Base-by-base conservation (phyloP, 2,329 filamentous ascomycete genomes). In the Penicillium sp. region DNA sequence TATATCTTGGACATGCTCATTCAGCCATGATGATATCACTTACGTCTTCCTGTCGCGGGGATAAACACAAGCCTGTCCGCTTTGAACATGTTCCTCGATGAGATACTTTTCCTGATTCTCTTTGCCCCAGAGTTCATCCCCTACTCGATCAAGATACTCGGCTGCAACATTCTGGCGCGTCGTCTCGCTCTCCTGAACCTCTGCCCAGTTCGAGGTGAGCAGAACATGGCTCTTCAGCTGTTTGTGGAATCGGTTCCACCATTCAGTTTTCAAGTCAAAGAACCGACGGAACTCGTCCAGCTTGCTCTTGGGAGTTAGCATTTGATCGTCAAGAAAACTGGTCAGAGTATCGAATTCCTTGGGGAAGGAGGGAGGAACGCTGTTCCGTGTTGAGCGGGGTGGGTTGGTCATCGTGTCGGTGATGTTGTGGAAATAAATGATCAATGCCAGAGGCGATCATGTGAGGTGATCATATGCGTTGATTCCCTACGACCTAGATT, bases 121-220 rank as follows among this genome's bases (percentile, higher is more conserved):
- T 13, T 51, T 36, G 9, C 59, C 58, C 61, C 61, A 62, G 24
- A 60, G 61, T 33, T 45, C 42, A n/a, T 28, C 44, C 5, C 58
- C 59, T 12, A 51, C 48, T 9, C 42, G 34, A 3, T 51, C 51
- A 8, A 63, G 39, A 11, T 61, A 62, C 9, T 18, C 34, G 9
- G 42, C 36, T n/a, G 58, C 56, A 18, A 57, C 58, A 2, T 18
- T 4, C 1, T 34, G 25, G 4, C 56, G 46, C 12, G 41, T 46
- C n/a, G 11, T 1, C 18, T 51, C 44, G 7, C 48, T 46, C 2
- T 42, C 13, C 5, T 33, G 33, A 2, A 64, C 28, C 2, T 49
- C 43, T 1, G 25, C 39, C 59, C 59, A 62, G 12, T 33, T 18
- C 6, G 43, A 46, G 8, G 18, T 9, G n/a, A 25, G 24, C 18